phyloP scores from a whole-genome alignment of 2,329 filamentous ascomycete genomes.

The Botryotinia globosa region DNA sequence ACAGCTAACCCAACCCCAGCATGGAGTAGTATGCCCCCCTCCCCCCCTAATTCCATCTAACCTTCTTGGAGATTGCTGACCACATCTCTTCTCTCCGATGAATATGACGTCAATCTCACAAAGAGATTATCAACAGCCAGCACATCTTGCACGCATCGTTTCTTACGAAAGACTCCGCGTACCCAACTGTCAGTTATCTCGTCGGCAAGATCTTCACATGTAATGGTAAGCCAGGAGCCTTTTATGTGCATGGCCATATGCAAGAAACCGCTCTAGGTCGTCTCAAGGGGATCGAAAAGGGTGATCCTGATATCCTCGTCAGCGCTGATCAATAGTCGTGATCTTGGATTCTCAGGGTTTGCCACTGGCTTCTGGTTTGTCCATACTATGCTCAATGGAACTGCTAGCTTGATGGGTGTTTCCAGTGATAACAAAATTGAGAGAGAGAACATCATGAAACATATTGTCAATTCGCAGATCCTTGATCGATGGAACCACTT shows the following conservation, averaged over 20 bases:
- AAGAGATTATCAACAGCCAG: slow-evolving; percentile 1
- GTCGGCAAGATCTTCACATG: not conserved
- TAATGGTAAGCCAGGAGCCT: not conserved
- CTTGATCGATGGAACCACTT: not conserved
- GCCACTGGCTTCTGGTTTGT: not conserved
- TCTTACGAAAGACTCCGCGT: not conserved
- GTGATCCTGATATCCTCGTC: not conserved
- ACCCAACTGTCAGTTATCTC: slow-evolving; percentile 4
- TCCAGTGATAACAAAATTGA: not conserved
- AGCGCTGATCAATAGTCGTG: not conserved
- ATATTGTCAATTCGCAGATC: not conserved
- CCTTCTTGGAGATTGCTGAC: not conserved
- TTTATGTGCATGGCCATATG: not conserved
- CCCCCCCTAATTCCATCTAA: rapidly evolving
- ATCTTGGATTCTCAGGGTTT: not conserved
- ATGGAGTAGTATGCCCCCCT: not conserved
- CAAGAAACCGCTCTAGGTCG: not conserved
- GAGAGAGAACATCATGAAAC: not conserved
- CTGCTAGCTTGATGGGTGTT: not conserved
- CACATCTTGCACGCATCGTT: not conserved
- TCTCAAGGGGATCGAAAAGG: not conserved
- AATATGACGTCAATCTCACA: not conserved
- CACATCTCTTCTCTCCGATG: not conserved
- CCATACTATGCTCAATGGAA: not conserved
- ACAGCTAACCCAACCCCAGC: not conserved